Percentiles rank a stretch among this genome's conserved stretches.
Conservation (phyloP, 352 stramenopile species). For the Elongisporangium anandrum region DNA sequence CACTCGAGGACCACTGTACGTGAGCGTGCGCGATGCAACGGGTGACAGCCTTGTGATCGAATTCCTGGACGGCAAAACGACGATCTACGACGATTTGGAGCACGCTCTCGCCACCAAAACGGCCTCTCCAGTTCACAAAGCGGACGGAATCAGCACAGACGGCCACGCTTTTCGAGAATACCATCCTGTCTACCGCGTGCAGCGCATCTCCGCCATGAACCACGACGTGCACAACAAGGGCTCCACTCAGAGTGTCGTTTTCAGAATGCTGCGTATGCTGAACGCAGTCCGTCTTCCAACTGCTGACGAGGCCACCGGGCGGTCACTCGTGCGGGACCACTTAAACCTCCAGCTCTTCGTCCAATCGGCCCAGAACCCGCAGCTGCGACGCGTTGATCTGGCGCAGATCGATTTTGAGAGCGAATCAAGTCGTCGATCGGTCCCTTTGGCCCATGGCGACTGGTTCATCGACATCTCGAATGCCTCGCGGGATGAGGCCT, state of each 20-base stretch:
- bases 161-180: background rate
- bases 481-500: background rate
- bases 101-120: constrained; percentile 49
- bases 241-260: constrained; percentile 42
- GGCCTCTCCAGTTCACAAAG: constrained; percentile 27
- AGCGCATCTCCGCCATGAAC: constrained; percentile 64
- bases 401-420: constrained; percentile 48
- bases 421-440: constrained; percentile 30
- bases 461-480: constrained; percentile 61
- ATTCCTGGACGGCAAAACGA: constrained; percentile 47
- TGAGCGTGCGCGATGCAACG: constrained; percentile 54
- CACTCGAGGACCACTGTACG: constrained; percentile 42
- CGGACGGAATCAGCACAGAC: background rate
- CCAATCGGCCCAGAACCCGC: constrained; percentile 60
- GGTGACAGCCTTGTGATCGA: constrained; percentile 71
- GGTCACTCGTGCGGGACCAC: constrained; percentile 67
- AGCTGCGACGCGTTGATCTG: constrained; percentile 54
- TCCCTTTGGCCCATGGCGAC: constrained; percentile 56
- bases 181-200: constrained; percentile 22
- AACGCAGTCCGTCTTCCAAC: constrained; percentile 51
- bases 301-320: constrained; percentile 41
- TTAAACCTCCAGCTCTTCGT: constrained; percentile 51
- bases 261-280: constrained; percentile 52
- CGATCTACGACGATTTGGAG: constrained; percentile 60
- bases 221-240: constrained; percentile 10